phyloP scores from a whole-genome alignment of 2,329 filamentous ascomycete species.

The Verticillium tricorpus region DNA sequence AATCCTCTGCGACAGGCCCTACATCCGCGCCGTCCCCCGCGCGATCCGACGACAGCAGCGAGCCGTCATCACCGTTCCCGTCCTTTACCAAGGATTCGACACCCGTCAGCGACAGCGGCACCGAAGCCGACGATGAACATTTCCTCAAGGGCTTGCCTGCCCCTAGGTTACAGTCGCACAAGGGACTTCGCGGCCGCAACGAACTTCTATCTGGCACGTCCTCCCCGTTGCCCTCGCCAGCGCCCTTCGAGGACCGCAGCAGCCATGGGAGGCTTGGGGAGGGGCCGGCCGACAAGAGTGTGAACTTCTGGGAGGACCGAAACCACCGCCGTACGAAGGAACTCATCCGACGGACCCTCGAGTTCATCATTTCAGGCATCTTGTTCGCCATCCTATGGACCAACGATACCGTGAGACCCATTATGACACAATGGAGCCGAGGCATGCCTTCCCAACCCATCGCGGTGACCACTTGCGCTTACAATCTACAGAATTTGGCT shows the following conservation, averaged over 20 bases:
- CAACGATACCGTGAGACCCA: slow-evolving; percentile 40
- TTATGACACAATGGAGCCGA: slow-evolving; percentile 41
- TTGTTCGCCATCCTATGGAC: slow-evolving; percentile 44
- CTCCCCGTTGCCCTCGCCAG: slow-evolving; percentile 50
- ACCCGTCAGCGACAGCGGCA: slow-evolving; percentile 80
- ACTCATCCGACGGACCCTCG: slow-evolving; percentile 46
- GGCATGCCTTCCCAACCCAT: slow-evolving; percentile 34
- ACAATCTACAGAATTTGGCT: slow-evolving; percentile 36
- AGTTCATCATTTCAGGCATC: slow-evolving; percentile 45
- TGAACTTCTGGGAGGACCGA: slow-evolving; percentile 17
- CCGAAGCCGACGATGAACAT: slow-evolving; percentile 92
- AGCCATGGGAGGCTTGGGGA: slow-evolving; percentile 20
- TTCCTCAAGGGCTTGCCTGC: slow-evolving; percentile 82
- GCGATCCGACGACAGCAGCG: slow-evolving; percentile 15
- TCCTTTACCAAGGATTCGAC: slow-evolving; percentile 46
- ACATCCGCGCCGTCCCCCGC: slow-evolving; percentile 8
- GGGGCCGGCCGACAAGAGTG: slow-evolving; percentile 4
- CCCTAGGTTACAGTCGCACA: slow-evolving; percentile 66
- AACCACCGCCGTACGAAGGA: slow-evolving; percentile 41
- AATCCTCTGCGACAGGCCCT: background rate
- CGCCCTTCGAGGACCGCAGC: slow-evolving; percentile 32
- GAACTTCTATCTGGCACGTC: slow-evolving; percentile 50
- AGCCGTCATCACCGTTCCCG: slow-evolving; percentile 18
- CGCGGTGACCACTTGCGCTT: slow-evolving; percentile 10
- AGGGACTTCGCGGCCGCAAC: slow-evolving; percentile 66